Base-by-base conservation (phyloP, 306 rosid genomes). In the Sechiopsis laciniata region DNA sequence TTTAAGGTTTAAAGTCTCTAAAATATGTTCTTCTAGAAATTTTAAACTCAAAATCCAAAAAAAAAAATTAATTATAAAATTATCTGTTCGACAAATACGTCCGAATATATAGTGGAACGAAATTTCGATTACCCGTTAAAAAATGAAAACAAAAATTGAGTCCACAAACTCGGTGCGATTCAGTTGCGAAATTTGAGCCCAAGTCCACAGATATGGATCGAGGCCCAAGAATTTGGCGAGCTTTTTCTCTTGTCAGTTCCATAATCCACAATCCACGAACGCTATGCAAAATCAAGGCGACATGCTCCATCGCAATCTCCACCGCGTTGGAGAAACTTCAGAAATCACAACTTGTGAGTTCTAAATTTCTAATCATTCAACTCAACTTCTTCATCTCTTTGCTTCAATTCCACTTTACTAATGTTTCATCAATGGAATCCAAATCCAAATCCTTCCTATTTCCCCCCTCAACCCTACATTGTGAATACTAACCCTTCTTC, bases 371-470 rank as follows among this genome's bases (percentile, higher is more conserved):
- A 21, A 22, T 58, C 72, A 58, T 15, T n/a, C n/a, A 37, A 21
- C 59, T 66, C 22, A 37, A 63, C 37, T 46, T 45, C 66, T 26
- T 61, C 32, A 26, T 62, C 21, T 26, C 5, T 51, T 51, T 15
- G 8, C 9, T 40, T 40, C 10, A 40, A 40, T 40, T 40, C 46
- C 8, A 40, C 46, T 40, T 40, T 40, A 40, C 10, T 10, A 50
- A 74, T 83, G 82, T 74, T 80, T 37, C 71, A 75, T 63, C 64
- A 75, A 19, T 69, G 60, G 19, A 40, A 40, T 40, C 42, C 45
- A 0, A 19, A 17, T 6, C 67, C 67, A 2, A 42, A 42, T 61
- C 67, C 67, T 35, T 71, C 71, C 16, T 61, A 81, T 75, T 72
- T 63, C 52, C 62, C 74, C 22, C 24, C 57, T 29, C 81, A 50